A percentile compares a stretch with the other conserved stretches of the same genome.
Evolutionary conservation across 148 eudicot species (phyloP).

Genomic region (Mesembryanthemum crystallinum): DNA sequence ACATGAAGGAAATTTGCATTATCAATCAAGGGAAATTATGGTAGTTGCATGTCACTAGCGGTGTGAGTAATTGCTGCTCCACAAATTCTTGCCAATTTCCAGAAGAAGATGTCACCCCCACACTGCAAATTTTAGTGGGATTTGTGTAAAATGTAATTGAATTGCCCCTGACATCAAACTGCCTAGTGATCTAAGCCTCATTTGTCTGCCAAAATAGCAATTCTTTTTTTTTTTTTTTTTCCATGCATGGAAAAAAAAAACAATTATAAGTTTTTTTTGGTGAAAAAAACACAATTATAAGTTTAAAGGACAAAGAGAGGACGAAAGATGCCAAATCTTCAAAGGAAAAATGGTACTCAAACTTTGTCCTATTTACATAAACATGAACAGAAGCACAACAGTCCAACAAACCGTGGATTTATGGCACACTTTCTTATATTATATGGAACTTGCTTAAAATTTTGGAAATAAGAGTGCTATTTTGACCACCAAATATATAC

Average conservation of each 20-base stretch:
- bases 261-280: too few relatives aligned
- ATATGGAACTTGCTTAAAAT: conserved; percentile 12
- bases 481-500: neutral
- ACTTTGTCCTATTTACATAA: conserved; percentile 10
- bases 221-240: too few relatives aligned
- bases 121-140: neutral
- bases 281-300: neutral
- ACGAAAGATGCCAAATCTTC: neutral
- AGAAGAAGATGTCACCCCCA: conserved; percentile 2
- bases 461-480: conserved; percentile 10
- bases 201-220: neutral
- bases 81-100: neutral
- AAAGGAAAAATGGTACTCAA: conserved; percentile 15
- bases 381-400: neutral
- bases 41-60: neutral
- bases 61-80: neutral
- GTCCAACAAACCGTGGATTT: neutral
- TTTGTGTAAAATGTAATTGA: too few relatives aligned
- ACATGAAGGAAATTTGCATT: neutral
- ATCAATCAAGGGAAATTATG: neutral
- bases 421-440: neutral
- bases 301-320: neutral
- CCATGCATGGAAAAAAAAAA: neutral
- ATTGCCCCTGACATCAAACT: conserved; percentile 5
- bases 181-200: neutral